Percentiles rank a stretch among this genome's conserved stretches.
Evolutionary conservation across 768 basidiomycete species (phyloP).

Genomic region (Austroboletus festivus): DNA sequence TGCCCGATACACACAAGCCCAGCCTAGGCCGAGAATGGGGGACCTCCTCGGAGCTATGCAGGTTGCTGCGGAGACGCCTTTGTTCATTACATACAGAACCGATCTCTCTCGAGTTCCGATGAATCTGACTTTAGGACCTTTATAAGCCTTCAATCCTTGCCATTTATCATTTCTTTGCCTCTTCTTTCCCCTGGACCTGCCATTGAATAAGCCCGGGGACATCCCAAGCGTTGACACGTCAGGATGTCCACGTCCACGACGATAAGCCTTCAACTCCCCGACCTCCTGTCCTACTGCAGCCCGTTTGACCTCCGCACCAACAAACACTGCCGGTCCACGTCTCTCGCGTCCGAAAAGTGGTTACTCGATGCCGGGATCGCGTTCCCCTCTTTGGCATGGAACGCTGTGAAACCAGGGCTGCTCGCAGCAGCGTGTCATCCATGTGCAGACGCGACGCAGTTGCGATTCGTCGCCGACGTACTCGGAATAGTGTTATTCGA

Average conservation of each 20-base stretch:
- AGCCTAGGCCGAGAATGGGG: too few species aligned
- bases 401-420: conserved; percentile 42
- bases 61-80: conserved; percentile 6
- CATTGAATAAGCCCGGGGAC: too few species aligned
- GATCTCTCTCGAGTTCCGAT: too few species aligned
- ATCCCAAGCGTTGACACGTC: too few species aligned
- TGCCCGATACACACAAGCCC: too few species aligned
- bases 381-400: conserved; percentile 23
- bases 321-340: conserved; percentile 27
- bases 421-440: conserved; percentile 61
- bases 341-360: conserved; percentile 30
- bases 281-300: conserved; percentile 24
- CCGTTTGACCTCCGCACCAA: conserved; percentile 28
- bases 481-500: conserved; percentile 41
- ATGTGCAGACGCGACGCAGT: conserved; percentile 52
- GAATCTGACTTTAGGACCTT: too few species aligned
- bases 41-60: too few species aligned
- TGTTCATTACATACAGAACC: conserved; percentile 23
- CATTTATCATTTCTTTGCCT: too few species aligned
- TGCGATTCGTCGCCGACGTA: conserved; percentile 51
- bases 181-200: too few species aligned
- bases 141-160: too few species aligned
- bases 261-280: conserved; percentile 31
- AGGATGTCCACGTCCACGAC: too few species aligned
- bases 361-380: conserved; percentile 19